Evolutionary conservation across 2,329 filamentous ascomycete species (phyloP).

Genomic region (Pseudogymnoascus sp.): DNA sequence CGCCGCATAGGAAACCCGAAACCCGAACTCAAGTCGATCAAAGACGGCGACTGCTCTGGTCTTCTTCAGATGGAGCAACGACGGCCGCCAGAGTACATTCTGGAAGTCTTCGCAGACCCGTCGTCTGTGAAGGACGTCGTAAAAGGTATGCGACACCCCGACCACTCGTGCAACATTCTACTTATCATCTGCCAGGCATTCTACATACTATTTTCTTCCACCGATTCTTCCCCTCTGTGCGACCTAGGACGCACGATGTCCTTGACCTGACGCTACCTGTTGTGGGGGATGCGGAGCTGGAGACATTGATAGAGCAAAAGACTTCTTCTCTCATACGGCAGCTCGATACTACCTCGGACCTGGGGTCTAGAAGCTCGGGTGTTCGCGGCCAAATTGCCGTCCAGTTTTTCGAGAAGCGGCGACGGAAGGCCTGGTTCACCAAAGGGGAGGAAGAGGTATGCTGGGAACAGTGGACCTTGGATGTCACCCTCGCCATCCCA

Average conservation of each 20-base stretch:
- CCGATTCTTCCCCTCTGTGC: conserved; percentile 84
- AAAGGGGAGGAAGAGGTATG: conserved; percentile 86
- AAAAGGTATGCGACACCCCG: conserved; percentile 54
- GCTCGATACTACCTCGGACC: conserved; percentile 51
- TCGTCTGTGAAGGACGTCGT: conserved; percentile 84
- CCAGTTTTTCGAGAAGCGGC: conserved; percentile 90
- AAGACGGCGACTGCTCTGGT: neutral
- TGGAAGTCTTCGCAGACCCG: conserved; percentile 90
- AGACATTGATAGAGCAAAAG: conserved; percentile 86
- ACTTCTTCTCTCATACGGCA: conserved; percentile 71
- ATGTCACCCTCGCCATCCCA: conserved; percentile 86
- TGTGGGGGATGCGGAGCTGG: conserved; percentile 82
- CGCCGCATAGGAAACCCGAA: neutral
- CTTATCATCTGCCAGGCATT: conserved; percentile 51
- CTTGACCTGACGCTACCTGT: conserved; percentile 84
- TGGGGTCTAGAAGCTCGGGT: conserved; percentile 38
- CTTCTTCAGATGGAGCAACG: conserved; percentile 49
- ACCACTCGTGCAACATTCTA: neutral
- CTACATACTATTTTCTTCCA: conserved; percentile 98
- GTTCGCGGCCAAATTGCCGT: conserved; percentile 73
- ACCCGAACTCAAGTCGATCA: neutral
- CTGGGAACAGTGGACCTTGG: conserved; percentile 93
- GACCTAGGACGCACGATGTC: conserved; percentile 75
- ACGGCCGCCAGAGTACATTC: conserved; percentile 70
- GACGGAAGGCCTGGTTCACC: conserved; percentile 72